Percentiles rank a stretch among this genome's conserved stretches.
These are phyloP conservation scores for Solanum arcanum DNA, from an alignment of 257 asterid genomes.

Conservation along the genomic window DNA sequence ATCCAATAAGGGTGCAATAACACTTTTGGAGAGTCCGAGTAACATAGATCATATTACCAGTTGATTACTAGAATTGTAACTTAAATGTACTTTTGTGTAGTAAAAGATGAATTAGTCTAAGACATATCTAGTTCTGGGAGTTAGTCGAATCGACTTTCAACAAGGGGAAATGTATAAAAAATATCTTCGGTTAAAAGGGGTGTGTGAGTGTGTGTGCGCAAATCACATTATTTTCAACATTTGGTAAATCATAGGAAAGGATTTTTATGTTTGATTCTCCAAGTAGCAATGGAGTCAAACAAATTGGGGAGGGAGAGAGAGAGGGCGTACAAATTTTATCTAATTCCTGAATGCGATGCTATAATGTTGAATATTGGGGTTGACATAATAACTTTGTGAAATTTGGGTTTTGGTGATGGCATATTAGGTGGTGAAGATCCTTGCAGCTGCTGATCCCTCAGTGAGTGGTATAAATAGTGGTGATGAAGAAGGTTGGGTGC, in stretches of 20 bases:
- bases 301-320: background rate
- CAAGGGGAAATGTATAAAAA: background rate
- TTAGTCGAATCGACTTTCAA: background rate
- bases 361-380: background rate
- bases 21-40: background rate
- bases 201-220: background rate
- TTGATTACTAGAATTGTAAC: background rate
- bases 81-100: background rate
- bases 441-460: constrained; percentile 52
- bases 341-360: background rate
- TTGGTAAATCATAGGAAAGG: background rate
- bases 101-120: background rate
- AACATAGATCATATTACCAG: background rate
- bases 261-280: background rate
- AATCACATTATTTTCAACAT: background rate
- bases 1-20: too few relatives aligned
- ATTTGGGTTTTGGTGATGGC: constrained; percentile 2
- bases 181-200: background rate
- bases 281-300: background rate
- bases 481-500: constrained; percentile 98
- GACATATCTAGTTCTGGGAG: background rate
- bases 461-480: constrained; percentile 40
- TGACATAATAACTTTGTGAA: background rate
- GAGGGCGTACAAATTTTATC: background rate
- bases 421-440: constrained; percentile 58